These are phyloP conservation scores for Fusarium bactridioides DNA, from an alignment of 2,329 filamentous ascomycete species.

Conservation along the genomic window DNA sequence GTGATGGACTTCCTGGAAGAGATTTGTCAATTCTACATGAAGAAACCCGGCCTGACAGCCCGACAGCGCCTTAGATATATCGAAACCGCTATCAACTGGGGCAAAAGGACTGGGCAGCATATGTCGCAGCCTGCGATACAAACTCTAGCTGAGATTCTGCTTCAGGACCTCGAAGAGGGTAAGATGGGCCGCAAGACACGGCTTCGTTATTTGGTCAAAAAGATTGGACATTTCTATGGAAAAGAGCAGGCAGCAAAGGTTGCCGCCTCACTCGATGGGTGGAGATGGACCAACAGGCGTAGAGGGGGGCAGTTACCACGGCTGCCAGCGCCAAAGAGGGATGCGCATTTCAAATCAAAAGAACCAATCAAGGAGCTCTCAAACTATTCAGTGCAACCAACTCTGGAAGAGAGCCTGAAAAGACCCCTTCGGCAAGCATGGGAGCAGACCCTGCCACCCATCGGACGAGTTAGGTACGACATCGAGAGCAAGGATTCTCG, in stretches of 20 bases:
- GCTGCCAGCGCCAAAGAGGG: not conserved
- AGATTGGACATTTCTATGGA: constrained; percentile 42
- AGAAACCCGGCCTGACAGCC: constrained; percentile 40
- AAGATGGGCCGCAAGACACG: constrained; percentile 44
- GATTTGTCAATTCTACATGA: constrained; percentile 44
- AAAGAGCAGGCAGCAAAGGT: constrained; percentile 25
- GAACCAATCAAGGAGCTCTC: not conserved
- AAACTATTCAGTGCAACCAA: not conserved
- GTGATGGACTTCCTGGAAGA: constrained; percentile 41
- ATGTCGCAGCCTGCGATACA: constrained; percentile 41
- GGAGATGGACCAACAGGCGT: constrained; percentile 34
- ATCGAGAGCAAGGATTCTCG: not conserved
- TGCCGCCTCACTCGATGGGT: constrained; percentile 26
- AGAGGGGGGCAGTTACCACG: not conserved
- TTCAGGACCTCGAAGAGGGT: constrained; percentile 47
- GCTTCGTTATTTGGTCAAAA: constrained; percentile 43
- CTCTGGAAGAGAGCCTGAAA: not conserved
- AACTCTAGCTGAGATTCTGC: constrained; percentile 40
- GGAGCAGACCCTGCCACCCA: not conserved
- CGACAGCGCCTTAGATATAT: constrained; percentile 45
- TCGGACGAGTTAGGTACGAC: not conserved
- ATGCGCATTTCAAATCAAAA: not conserved
- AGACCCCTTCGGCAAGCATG: not conserved
- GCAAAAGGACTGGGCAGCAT: constrained; percentile 28
- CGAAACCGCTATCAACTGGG: constrained; percentile 40